Base-by-base conservation (phyloP, 2,329 filamentous ascomycete species). In the Cadophora malorum region DNA sequence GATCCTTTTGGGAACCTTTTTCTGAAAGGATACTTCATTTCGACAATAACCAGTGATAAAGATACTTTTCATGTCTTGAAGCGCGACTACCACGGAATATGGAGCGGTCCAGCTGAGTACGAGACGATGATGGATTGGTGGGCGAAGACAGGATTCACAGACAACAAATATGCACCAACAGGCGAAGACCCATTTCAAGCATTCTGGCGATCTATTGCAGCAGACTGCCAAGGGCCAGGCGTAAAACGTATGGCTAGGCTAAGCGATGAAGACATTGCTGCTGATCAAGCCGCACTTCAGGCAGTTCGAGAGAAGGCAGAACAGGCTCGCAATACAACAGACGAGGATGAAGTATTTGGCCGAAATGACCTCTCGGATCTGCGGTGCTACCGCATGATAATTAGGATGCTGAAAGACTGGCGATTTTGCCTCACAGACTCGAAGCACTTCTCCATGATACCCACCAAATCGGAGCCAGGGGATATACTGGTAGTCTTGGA, bases 391-490 rank as follows among this genome's bases (percentile, higher is more conserved):
- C 7, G 12, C 3, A 55, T 55, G 52, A 55, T 33, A 19, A 2
- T 1, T 6, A 25, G 6, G 6, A 55, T 55, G 52, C 2, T 55
- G 14, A 12, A 19, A 19, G 10, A 25, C 9, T 55, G 25, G 52
- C 25, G 25, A n/a, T 55, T 55, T 25, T 55, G 52, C n/a, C 4
- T 55, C 14, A 55, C 52, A 10, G 52, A 55, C 12, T 55, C 52
- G 25, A 55, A 55, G 25, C 52, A 55, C 28, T 55, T 55, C 52
- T 31, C 52, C 5, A 60, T 60, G 56, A 28, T 60, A 25, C 56
- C 56, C 14, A 4, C 16, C 19, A 16, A 33, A 16, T 60, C 56
- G 6, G 33, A 25, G 33, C 12, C 56, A 25, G 56, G 56, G 4
- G 56, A 60, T 45, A 45, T 45, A 14, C 8, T 60, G 1, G 56